phyloP scores from a whole-genome alignment of 257 asterid species.

The Verbascum thapsus region DNA sequence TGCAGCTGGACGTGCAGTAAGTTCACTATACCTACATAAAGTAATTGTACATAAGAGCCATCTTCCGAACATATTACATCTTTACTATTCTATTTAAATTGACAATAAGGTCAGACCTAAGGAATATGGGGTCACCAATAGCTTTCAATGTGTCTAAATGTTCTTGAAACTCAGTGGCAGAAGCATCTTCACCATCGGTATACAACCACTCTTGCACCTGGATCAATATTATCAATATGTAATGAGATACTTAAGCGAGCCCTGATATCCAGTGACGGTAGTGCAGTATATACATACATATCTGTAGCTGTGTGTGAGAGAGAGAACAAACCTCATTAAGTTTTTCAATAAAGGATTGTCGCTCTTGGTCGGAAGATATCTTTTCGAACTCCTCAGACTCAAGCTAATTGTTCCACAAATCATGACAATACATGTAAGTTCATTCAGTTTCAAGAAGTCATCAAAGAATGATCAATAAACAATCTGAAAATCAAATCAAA shows the following conservation, averaged over 20 bases:
- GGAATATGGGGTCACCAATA: constrained; percentile 90
- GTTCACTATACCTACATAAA: constrained; percentile 68
- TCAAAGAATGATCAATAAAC: background rate
- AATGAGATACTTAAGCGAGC: constrained; percentile 25
- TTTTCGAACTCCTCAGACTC: constrained; percentile 79
- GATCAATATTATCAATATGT: constrained; percentile 28
- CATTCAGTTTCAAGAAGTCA: background rate
- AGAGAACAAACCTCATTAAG: constrained; percentile 78
- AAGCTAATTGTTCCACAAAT: constrained; percentile 51
- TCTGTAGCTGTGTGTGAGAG: constrained; percentile 31
- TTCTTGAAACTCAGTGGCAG: constrained; percentile 82
- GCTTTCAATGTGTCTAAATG: constrained; percentile 79
- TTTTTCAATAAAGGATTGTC: constrained; percentile 76
- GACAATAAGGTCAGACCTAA: constrained; percentile 56
- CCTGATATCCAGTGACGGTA: constrained; percentile 4
- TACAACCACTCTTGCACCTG: constrained; percentile 99
- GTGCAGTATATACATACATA: background rate
- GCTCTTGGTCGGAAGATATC: constrained; percentile 73
- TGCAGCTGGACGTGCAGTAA: constrained; percentile 91
- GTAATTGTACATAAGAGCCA: constrained; percentile 27
- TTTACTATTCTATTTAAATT: constrained; percentile 21
- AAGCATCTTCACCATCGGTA: constrained; percentile 99
- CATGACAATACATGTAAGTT: constrained; percentile 23
- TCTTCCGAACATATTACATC: constrained; percentile 14
- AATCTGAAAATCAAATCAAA: constrained; percentile 22